Evolutionary conservation across 2,329 filamentous ascomycete genomes (phyloP).

Genomic region (Dactylonectria macrodidyma): DNA sequence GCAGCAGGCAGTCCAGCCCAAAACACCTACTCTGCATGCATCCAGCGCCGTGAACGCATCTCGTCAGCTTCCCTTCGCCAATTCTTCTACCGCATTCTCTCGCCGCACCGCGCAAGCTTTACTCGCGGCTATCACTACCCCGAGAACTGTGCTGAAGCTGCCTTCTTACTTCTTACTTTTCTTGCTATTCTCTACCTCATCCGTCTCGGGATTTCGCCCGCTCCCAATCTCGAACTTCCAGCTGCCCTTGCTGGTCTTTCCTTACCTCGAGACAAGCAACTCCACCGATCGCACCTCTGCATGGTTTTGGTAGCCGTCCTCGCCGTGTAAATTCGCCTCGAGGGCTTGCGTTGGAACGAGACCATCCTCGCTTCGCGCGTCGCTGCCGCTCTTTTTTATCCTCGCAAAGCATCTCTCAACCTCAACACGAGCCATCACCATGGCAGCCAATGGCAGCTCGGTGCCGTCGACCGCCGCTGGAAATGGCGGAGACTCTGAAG

Average conservation of each 20-base stretch:
- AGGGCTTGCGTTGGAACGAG: slow-evolving; percentile 43
- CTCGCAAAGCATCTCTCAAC: slow-evolving; percentile 25
- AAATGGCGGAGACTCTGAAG: slow-evolving; percentile 57
- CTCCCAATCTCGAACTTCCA: slow-evolving; percentile 8
- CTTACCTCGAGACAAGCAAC: slow-evolving; percentile 14
- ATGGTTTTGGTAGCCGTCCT: slow-evolving; percentile 40
- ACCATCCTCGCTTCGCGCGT: slow-evolving; percentile 35
- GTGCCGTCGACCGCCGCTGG: slow-evolving; percentile 48
- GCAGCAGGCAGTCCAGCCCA: slow-evolving; percentile 24
- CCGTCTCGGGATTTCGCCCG: slow-evolving; percentile 21
- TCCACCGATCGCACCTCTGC: slow-evolving; percentile 22
- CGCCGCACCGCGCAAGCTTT: slow-evolving; percentile 9
- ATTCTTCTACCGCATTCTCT: slow-evolving; percentile 21
- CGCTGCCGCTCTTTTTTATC: slow-evolving; percentile 27
- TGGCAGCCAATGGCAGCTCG: slow-evolving; percentile 57
- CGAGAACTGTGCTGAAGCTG: slow-evolving; percentile 6
- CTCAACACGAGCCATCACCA: slow-evolving; percentile 33
- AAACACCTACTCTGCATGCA: slow-evolving; percentile 26
- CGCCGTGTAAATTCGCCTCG: slow-evolving; percentile 31
- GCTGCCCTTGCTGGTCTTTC: slow-evolving; percentile 20
- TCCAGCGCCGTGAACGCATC: slow-evolving; percentile 26
- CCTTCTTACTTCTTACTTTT: slow-evolving; percentile 4
- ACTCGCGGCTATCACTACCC: background rate
- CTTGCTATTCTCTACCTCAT: slow-evolving; percentile 16
- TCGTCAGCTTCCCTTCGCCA: slow-evolving; percentile 28